phyloP scores from a whole-genome alignment of 2,329 filamentous ascomycete genomes.

The Xylaria sp. region DNA sequence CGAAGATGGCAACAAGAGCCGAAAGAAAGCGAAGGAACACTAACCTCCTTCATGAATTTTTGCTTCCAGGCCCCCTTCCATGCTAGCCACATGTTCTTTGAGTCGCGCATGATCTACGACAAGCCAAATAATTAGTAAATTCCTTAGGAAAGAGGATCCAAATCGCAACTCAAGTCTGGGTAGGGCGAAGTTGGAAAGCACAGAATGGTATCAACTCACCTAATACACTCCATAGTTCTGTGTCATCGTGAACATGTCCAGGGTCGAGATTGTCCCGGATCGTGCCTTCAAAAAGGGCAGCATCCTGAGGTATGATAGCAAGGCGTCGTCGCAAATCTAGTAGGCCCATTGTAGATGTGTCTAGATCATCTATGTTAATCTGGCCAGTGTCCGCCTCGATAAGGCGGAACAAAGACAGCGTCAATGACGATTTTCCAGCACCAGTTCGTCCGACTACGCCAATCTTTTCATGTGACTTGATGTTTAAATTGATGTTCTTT shows the following conservation, averaged over 20 bases:
- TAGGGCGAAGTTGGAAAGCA: slow-evolving; percentile 23
- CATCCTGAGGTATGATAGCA: slow-evolving; percentile 97
- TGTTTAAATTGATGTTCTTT: slow-evolving; percentile 88
- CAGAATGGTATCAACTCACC: slow-evolving; percentile 61
- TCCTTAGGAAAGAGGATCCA: slow-evolving; percentile 23
- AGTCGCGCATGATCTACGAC: slow-evolving; percentile 83
- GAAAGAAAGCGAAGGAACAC: slow-evolving; percentile 48
- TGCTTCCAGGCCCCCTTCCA: slow-evolving; percentile 90
- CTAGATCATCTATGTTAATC: slow-evolving; percentile 87
- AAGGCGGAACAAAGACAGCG: slow-evolving; percentile 90
- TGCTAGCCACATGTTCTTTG: slow-evolving; percentile 84
- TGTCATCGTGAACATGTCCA: slow-evolving; percentile 93
- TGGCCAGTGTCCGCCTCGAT: slow-evolving; percentile 85
- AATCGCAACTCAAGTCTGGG: slow-evolving; percentile 16
- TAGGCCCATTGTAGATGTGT: slow-evolving; percentile 89
- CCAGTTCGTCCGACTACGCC: slow-evolving; percentile 96
- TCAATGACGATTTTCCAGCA: slow-evolving; percentile 93
- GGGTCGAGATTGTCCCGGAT: slow-evolving; percentile 96
- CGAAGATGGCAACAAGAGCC: slow-evolving; percentile 39
- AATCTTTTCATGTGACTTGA: slow-evolving; percentile 97
- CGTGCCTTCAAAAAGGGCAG: slow-evolving; percentile 91
- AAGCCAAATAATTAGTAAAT: slow-evolving; percentile 47
- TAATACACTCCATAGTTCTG: slow-evolving; percentile 93
- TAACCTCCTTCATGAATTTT: slow-evolving; percentile 91
- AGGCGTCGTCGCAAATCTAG: slow-evolving; percentile 86